phyloP scores from a whole-genome alignment of 2,329 filamentous ascomycete genomes.

The Colletotrichum orbiculare region DNA sequence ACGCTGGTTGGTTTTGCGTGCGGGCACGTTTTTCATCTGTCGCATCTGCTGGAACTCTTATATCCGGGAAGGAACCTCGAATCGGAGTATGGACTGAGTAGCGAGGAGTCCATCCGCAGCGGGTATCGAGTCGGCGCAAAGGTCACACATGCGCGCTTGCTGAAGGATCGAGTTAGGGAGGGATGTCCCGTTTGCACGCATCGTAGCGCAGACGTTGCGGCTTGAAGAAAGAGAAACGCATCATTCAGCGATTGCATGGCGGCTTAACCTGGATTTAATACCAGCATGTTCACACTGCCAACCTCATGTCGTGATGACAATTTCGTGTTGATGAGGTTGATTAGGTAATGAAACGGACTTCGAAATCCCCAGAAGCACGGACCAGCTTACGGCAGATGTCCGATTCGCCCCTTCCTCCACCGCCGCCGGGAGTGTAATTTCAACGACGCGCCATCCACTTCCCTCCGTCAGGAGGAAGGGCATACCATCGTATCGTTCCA shows the following conservation, averaged over 20 bases:
- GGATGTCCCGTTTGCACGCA: constrained; percentile 71
- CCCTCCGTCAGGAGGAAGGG: not conserved
- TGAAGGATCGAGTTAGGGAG: constrained; percentile 75
- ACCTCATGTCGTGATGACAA: too few relatives aligned
- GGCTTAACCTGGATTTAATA: constrained; percentile 13
- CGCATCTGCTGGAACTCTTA: constrained; percentile 72
- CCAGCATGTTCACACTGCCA: too few relatives aligned
- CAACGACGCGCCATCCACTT: not conserved
- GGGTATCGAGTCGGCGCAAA: constrained; percentile 83
- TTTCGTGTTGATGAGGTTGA: too few relatives aligned
- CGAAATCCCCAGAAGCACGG: too few relatives aligned
- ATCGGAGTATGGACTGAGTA: constrained; percentile 55
- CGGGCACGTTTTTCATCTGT: constrained; percentile 83
- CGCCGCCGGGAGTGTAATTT: too few relatives aligned
- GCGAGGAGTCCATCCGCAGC: constrained; percentile 53
- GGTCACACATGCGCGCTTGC: constrained; percentile 84
- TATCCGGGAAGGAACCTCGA: constrained; percentile 59
- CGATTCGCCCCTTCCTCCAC: not conserved
- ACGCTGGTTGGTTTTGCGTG: constrained; percentile 84
- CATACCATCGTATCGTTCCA: not conserved
- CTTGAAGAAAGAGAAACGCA: not conserved
- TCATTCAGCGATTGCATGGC: constrained; percentile 19
- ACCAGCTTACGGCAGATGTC: too few relatives aligned
- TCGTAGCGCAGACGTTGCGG: constrained; percentile 10
- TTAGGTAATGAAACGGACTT: too few relatives aligned